A percentile compares a stretch with the other conserved stretches of the same genome.
These are phyloP conservation scores for Rhodofomes roseus DNA, from an alignment of 1,284 basidiomycete genomes.

Conservation along the genomic window DNA sequence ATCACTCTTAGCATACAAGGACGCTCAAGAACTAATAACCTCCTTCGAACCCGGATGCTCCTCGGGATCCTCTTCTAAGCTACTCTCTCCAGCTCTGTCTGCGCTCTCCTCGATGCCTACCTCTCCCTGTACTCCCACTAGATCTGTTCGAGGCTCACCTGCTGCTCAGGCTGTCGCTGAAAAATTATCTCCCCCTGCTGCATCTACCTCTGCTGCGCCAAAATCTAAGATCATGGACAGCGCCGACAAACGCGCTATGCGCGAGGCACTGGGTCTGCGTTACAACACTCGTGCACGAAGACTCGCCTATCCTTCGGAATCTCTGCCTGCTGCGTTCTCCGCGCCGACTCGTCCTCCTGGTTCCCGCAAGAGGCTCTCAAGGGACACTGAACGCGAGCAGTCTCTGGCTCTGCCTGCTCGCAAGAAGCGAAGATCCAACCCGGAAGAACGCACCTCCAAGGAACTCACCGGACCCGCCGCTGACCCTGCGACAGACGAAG, in stretches of 20 bases:
- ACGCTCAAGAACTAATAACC: constrained; percentile 5
- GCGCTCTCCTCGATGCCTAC: constrained; percentile 17
- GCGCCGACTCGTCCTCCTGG: background rate
- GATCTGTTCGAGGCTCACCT: background rate
- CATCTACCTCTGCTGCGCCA: background rate
- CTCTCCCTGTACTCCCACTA: constrained; percentile 5
- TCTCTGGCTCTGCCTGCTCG: background rate
- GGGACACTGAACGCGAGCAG: background rate
- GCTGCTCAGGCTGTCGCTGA: no score
- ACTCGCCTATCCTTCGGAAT: background rate
- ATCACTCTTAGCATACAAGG: constrained; percentile 16
- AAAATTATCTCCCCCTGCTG: background rate
- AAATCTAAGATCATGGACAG: background rate
- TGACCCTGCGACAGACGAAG: background rate
- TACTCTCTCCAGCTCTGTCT: constrained; percentile 18
- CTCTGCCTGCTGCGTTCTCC: background rate
- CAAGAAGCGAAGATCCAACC: background rate
- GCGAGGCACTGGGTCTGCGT: background rate
- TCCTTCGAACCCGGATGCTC: constrained; percentile 6
- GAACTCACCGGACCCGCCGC: background rate
- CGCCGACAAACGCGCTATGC: background rate
- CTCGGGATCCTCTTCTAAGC: constrained; percentile 5
- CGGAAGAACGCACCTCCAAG: background rate
- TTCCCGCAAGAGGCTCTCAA: background rate
- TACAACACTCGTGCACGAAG: background rate